Evolutionary conservation across 2,329 filamentous ascomycete species (phyloP), one percentile per base, ranked within the genome.

Genomic region (Sporothrix euskadiensis): DNA sequence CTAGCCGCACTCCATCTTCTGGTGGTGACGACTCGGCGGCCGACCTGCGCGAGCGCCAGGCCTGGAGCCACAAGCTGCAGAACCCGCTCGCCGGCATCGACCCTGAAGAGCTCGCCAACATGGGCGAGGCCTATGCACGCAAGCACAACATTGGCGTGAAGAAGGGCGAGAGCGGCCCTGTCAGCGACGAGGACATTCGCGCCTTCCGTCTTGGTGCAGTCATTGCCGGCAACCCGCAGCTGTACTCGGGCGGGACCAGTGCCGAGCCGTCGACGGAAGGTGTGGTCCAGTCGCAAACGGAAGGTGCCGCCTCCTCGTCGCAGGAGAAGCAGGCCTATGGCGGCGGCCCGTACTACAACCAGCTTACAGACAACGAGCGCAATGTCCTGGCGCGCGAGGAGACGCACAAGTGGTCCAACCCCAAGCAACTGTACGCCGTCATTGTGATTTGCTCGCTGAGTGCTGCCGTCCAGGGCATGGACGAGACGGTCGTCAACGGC

Each of bases 401-500:
- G 56, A 87, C 86, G 0, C 85, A 92, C 78, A 89, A 88, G 75
- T 94, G 91, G 91, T 87, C 86, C 6, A 91, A 94, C 77, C 90
- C 91, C 0, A 83, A 80, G 75, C 86, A 88, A 79, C 84, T 93
- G 68, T 92, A 92, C 79, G 84, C 89, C 70, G 85, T 92, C 8
- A 88, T 93, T 75, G 78, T 89, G 16, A 83, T 90, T 49, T 92
- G 89, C 77, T 91, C 89, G n/a, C 84, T 88, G 26, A 90, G 87
- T 59, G 91, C 91, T 19, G 89, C 90, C 32, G 91, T 92, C 0
- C 91, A 92, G 78, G 90, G 90, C 77, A 91, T 91, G 88, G 89
- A 92, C 79, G 88, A 92, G 80, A 91, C 89, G 0, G 90, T 91
- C 39, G 88, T 91, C 76, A 91, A 91, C 77, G 90, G 90, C 59